Evolutionary conservation across 257 asterid species (phyloP), one percentile per base, ranked within the genome.

Genomic region (Solanum chmielewskii): DNA sequence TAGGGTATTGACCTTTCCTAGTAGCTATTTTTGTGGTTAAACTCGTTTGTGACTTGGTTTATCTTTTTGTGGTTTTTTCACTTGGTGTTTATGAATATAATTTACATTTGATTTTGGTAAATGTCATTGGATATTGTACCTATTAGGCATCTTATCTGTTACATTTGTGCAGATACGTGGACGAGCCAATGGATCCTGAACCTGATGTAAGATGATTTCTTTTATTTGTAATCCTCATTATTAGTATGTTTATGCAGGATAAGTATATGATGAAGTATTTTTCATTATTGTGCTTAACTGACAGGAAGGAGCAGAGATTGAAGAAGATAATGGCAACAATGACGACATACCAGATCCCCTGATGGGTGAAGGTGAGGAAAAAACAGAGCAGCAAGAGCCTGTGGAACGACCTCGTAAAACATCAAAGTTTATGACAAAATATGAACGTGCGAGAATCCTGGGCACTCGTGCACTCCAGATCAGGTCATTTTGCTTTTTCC

Each of bases 391-490:
- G 87, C 93, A 91, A 76, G 95, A 33, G 35, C 90, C 95, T 9
- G 92, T 89, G 23, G 97, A 92, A 41, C 95, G 94, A n/a, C 96
- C 94, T 81, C 92, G 95, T 76, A 95, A 95, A 86, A 96, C 98
- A 35, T 96, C 99, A 6, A 95, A 96, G 84, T 96, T 92, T 68
- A 96, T 96, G 98, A 96, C 99, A 0, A 96, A 96, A 93, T 96
- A 95, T 68, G 99, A 96, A 90, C 96, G 98, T 41, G 99, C 98
- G 2, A 94, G 99, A 88, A 96, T 96, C 87, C 80, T 96, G 91
- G 99, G 98, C 21, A 96, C 99, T 7, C 94, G 98, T 33, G 98
- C 99, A 4, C 91, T 96, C 90, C 98, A 96, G 94, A 96, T 96
- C 42, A 96, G 99, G 99, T 96, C 73, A 31, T 69, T 27, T 7